Percentiles rank a stretch among this genome's conserved stretches.
Conservation (phyloP, 495 filamentous ascomycete species). For the Cercophora samala region DNA sequence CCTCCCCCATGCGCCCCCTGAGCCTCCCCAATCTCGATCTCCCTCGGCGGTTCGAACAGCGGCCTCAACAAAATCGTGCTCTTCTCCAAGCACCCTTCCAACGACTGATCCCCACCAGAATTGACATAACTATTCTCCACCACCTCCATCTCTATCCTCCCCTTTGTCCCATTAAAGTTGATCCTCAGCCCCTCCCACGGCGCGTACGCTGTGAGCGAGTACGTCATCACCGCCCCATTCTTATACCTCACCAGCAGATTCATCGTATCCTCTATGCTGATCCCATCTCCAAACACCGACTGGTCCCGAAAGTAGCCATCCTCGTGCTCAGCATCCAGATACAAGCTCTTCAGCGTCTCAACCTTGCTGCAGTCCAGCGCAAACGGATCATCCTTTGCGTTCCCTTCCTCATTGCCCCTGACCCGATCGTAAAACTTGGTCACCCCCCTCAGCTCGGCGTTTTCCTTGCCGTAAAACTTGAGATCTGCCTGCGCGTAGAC, state of each 20-base stretch:
- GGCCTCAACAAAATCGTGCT: constrained; percentile 38
- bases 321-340: constrained; percentile 57
- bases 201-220: constrained; percentile 47
- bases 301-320: constrained; percentile 57
- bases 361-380: constrained; percentile 50
- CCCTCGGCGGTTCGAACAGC: constrained; percentile 44
- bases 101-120: constrained; percentile 43
- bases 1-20: constrained; percentile 46
- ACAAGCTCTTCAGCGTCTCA: constrained; percentile 51
- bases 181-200: constrained; percentile 50
- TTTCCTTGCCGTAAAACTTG: constrained; percentile 47
- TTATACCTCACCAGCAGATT: constrained; percentile 55
- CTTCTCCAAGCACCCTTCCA: constrained; percentile 43
- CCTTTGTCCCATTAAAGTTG: constrained; percentile 46
- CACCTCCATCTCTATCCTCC: constrained; percentile 46
- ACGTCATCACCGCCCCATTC: constrained; percentile 49
- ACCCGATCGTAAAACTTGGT: constrained; percentile 41
- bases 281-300: constrained; percentile 57
- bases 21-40: constrained; percentile 41
- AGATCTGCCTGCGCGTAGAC: constrained; percentile 48
- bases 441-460: constrained; percentile 41
- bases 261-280: constrained; percentile 61
- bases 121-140: constrained; percentile 52
- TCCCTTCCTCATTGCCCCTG: constrained; percentile 30
- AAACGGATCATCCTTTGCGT: constrained; percentile 43